Evolutionary conservation across 163 green algal genomes (phyloP).

Genomic region (Volvox carteri): DNA sequence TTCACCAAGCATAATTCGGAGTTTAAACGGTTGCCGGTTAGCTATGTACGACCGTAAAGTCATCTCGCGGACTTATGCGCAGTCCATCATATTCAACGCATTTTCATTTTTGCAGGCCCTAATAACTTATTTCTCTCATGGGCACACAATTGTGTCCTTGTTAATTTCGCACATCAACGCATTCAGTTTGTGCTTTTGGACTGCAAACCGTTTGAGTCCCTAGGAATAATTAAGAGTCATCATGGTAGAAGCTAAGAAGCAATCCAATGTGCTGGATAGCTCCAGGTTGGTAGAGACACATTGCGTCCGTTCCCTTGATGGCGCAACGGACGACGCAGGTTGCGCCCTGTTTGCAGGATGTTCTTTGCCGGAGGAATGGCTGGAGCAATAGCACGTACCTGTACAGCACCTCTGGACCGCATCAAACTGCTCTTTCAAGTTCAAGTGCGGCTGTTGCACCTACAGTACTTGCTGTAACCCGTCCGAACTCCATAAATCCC

Average conservation of each 20-base stretch:
- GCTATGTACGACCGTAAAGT: no score
- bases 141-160: no score
- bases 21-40: no score
- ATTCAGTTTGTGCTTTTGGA: no score
- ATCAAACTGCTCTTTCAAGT: constrained; percentile 96
- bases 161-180: no score
- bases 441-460: constrained; percentile 64
- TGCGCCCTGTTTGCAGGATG: constrained; percentile 64
- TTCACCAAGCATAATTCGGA: no score
- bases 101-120: no score
- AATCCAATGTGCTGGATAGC: constrained; percentile 53
- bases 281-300: constrained; percentile 48
- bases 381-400: constrained; percentile 88
- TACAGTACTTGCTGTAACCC: constrained; percentile 59
- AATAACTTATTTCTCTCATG: no score
- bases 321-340: constrained; percentile 12
- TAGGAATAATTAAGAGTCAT: no score
- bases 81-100: no score
- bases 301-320: not conserved
- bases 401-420: constrained; percentile 91
- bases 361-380: constrained; percentile 90
- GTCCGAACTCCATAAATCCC: not conserved
- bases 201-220: no score
- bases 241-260: constrained; percentile 49
- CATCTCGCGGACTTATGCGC: no score